Percentiles rank a stretch among this genome's conserved stretches.
Conservation (phyloP, 371 early-diverging fungal genomes). For the Mortierella sp. region DNA sequence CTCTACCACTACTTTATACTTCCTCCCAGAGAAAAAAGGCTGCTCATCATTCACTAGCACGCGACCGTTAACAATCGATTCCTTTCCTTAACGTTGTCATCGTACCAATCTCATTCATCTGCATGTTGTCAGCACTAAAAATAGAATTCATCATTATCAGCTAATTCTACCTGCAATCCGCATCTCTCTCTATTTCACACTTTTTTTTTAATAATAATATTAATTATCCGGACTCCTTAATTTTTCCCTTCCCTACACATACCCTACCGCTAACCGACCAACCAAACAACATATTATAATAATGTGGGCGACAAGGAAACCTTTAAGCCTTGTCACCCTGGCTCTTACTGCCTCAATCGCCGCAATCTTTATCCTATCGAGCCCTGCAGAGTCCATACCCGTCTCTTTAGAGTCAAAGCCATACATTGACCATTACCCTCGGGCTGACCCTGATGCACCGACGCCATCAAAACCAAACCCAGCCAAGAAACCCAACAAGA, state of each 20-base stretch:
- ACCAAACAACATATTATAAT: no score
- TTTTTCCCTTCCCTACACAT: no score
- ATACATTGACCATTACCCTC: neutral
- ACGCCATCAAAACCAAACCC: neutral
- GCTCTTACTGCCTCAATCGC: neutral
- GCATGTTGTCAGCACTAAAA: neutral
- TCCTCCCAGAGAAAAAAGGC: neutral
- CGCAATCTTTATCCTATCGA: neutral
- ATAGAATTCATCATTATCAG: neutral
- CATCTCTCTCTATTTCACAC: no score
- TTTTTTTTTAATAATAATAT: no score
- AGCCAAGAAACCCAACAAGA: constrained; percentile 9
- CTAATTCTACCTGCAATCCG: neutral
- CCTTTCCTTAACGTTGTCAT: neutral
- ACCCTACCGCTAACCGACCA: no score
- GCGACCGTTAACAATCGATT: neutral
- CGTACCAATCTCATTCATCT: neutral
- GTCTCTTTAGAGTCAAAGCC: neutral
- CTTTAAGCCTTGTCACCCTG: constrained; percentile 1
- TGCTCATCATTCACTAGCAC: neutral
- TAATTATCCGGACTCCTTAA: no score
- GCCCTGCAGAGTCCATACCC: constrained; percentile 2
- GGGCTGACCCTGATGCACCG: constrained; percentile 10
- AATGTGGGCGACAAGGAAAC: constrained; percentile 13
- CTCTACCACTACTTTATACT: neutral